phyloP scores from a whole-genome alignment of 202 grass and related monocot genomes.

The Panicum hallii region DNA sequence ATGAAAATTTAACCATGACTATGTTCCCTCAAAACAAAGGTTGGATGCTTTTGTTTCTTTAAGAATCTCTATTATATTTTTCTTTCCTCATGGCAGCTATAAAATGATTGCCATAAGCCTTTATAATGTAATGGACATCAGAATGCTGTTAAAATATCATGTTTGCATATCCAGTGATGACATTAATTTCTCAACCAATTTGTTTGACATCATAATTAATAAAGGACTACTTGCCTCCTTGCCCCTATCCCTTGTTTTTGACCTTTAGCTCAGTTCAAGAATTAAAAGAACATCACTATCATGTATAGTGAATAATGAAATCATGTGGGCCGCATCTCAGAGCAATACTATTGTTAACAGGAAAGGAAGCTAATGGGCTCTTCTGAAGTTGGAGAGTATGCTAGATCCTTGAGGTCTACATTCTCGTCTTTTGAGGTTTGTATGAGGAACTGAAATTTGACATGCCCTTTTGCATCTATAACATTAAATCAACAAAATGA shows the following conservation, averaged over 20 bases:
- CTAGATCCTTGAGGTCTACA: constrained; percentile 79
- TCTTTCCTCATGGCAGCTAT: background rate
- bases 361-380: constrained; percentile 70
- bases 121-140: constrained; percentile 8
- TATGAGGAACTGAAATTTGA: background rate
- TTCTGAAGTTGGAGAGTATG: constrained; percentile 62
- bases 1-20: background rate
- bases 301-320: background rate
- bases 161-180: background rate
- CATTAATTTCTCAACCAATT: constrained; percentile 47
- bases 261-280: background rate
- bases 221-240: constrained; percentile 8
- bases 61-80: background rate
- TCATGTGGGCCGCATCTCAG: background rate
- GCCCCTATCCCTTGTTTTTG: constrained; percentile 1
- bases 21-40: background rate
- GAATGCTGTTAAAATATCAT: background rate
- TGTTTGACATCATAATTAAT: constrained; percentile 41
- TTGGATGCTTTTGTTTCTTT: background rate
- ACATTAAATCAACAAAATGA: background rate
- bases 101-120: background rate
- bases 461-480: constrained; percentile 19
- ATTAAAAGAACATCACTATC: constrained; percentile 2
- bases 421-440: constrained; percentile 84
- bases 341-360: constrained; percentile 51